Base-by-base conservation (phyloP, 75 land plant genomes). In the Ceratopteris richardii region DNA sequence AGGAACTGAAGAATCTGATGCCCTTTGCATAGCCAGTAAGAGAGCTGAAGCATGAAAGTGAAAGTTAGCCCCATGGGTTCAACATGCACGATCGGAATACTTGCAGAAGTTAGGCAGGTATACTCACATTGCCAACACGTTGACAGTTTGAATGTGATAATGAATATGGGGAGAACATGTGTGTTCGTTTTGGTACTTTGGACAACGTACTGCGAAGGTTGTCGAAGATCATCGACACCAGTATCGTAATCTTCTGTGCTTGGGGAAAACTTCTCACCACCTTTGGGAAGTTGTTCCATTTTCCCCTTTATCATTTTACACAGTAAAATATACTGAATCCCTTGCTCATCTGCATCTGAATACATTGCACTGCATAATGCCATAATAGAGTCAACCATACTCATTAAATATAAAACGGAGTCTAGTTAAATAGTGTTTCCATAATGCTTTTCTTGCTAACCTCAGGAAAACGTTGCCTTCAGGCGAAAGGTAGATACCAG, bases 281-380 rank as follows among this genome's bases (percentile, higher is more conserved):
- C 79, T 31, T 46, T 61, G 24, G 10, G 30, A 31, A 87, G 67
- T 46, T 67, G 47, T 55, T 87, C 91, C 59, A 70, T 55, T 21
- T 82, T 85, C 37, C 91, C 91, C 71, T 84, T 25, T 47, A 87
- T 73, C 11, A 84, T 79, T 39, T 72, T 66, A 21, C 91, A 87
- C 33, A 87, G 62, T 3, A 84, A 58, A 58, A 80, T 51, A 56
- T 81, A 67, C 24, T 54, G 65, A 23, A 70, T 40, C 4, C 77
- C 93, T 55, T 88, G 77, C 72, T 81, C 81, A 70, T 91, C 88
- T 67, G 69, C 63, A 77, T 84, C 88, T 61, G 79, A 65, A 66
- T 73, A 66, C 7, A 41, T 58, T 51, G 65, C 78, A 77, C 97
- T 91, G 76, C 26, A 41, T 54, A n/a, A 61, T 44, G 9, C 10